Percentiles rank a stretch among this genome's conserved stretches.
These are phyloP conservation scores for Bocquillonia castaneifolia DNA, from an alignment of 441 rosid genomes.

Conservation along the genomic window DNA sequence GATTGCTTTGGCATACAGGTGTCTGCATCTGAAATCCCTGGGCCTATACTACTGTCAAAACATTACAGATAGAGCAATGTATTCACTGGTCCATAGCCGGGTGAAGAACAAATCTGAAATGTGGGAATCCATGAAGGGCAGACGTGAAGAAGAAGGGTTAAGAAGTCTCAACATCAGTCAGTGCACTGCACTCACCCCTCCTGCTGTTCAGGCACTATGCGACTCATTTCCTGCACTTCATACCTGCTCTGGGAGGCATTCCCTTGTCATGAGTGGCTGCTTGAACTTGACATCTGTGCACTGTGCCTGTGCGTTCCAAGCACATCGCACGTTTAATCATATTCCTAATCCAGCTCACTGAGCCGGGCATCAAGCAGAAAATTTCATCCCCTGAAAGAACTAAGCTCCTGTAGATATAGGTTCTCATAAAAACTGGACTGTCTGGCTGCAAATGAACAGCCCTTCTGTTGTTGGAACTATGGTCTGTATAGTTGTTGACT, in stretches of 20 bases:
- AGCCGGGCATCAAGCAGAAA: constrained; percentile 1
- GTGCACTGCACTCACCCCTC: constrained; percentile 90
- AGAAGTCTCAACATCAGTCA: constrained; percentile 88
- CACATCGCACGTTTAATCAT: constrained; percentile 45
- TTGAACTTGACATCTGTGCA: constrained; percentile 81
- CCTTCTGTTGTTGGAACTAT: constrained; percentile 3
- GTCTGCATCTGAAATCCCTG: constrained; percentile 67
- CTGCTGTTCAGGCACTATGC: constrained; percentile 86
- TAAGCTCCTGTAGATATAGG: constrained; percentile 17
- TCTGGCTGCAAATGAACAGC: constrained; percentile 8
- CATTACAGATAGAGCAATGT: constrained; percentile 81
- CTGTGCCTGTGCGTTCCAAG: constrained; percentile 73
- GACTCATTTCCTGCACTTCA: constrained; percentile 92
- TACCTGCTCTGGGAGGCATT: constrained; percentile 90
- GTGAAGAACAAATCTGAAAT: constrained; percentile 52
- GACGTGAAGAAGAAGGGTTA: constrained; percentile 63
- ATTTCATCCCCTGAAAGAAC: background rate
- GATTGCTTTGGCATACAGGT: constrained; percentile 75
- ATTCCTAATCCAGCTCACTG: constrained; percentile 57
- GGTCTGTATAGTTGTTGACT: constrained; percentile 10
- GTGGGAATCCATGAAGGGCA: constrained; percentile 56
- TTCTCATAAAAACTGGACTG: constrained; percentile 13
- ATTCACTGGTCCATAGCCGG: constrained; percentile 72
- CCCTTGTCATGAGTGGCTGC: constrained; percentile 96
- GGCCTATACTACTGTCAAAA: constrained; percentile 83